Percentiles rank a stretch among this genome's conserved stretches.
Conservation (phyloP, 495 filamentous ascomycete genomes). For the Penicillium crystallinum region DNA sequence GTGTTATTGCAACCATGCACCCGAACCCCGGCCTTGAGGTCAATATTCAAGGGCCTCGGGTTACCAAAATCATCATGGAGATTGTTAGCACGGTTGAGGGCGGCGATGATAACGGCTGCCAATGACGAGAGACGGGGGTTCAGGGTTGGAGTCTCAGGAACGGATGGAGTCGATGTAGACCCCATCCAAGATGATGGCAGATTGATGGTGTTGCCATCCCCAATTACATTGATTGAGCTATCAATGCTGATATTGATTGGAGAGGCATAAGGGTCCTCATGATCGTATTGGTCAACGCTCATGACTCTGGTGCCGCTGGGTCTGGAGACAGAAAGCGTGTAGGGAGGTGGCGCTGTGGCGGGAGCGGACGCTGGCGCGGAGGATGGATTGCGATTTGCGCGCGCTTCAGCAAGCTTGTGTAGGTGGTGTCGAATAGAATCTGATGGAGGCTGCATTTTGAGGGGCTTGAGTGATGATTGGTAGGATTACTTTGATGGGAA, state of each 20-base stretch:
- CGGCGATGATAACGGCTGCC: conserved; percentile 8
- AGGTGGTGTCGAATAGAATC: conserved; percentile 21
- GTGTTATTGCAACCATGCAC: background rate
- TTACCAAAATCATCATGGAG: conserved; percentile 6
- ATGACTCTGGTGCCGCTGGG: background rate
- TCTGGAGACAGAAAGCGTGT: conserved; percentile 4
- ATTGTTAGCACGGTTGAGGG: conserved; percentile 4
- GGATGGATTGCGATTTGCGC: conserved; percentile 6
- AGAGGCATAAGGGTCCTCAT: background rate
- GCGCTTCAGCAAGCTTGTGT: conserved; percentile 19
- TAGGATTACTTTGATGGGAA: background rate
- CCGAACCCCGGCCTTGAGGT: background rate
- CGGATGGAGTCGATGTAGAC: background rate
- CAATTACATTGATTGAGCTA: conserved; percentile 30
- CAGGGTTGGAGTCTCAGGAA: background rate
- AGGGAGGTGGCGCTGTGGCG: conserved; percentile 11
- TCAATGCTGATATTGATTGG: conserved; percentile 33
- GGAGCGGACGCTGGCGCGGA: background rate
- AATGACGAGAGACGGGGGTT: background rate
- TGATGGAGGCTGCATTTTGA: conserved; percentile 20
- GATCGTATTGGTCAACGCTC: conserved; percentile 8
- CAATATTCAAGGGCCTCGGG: background rate
- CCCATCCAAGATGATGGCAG: conserved; percentile 14
- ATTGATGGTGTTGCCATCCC: conserved; percentile 29
- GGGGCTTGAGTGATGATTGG: background rate